Conservation (phyloP, 345 rosid species). For the Streptanthus diversifolius region DNA sequence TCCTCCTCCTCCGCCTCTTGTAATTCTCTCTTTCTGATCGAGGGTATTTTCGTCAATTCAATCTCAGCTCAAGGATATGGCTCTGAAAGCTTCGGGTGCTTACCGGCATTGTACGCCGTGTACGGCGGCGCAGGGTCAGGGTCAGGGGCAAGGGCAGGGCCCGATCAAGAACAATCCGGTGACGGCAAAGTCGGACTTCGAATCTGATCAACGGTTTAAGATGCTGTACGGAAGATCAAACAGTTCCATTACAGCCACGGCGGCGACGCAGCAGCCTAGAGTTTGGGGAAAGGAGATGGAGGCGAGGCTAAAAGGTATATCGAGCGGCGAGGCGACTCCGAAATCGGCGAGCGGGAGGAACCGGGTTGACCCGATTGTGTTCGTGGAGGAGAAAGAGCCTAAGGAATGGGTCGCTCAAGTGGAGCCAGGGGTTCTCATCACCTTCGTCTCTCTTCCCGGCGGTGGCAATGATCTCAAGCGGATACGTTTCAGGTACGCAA, state of each 20-base stretch:
- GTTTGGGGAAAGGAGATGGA: slow-evolving; percentile 85
- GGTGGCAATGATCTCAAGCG: slow-evolving; percentile 97
- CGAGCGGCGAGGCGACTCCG: slow-evolving; percentile 80
- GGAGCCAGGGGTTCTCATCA: slow-evolving; percentile 93
- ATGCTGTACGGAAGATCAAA: slow-evolving; percentile 71
- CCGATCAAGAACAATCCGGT: slow-evolving; percentile 32
- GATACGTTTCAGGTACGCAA: slow-evolving; percentile 79
- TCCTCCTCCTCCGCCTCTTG: neutral
- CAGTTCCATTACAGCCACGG: slow-evolving; percentile 59
- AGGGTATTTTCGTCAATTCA: slow-evolving; percentile 3
- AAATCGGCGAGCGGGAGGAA: slow-evolving; percentile 55
- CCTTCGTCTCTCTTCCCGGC: slow-evolving; percentile 83
- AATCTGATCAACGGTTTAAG: slow-evolving; percentile 60
- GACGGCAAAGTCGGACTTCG: slow-evolving; percentile 53
- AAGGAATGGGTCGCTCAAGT: slow-evolving; percentile 99
- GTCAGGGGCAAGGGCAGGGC: slow-evolving; percentile 22
- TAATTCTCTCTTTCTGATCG: neutral
- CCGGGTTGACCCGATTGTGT: slow-evolving; percentile 59
- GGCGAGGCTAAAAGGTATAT: slow-evolving; percentile 70
- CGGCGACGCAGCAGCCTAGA: slow-evolving; percentile 43
- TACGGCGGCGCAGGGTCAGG: slow-evolving; percentile 56
- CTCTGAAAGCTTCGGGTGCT: slow-evolving; percentile 85
- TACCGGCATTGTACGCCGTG: slow-evolving; percentile 82
- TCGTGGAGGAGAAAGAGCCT: slow-evolving; percentile 78
- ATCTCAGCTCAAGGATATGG: slow-evolving; percentile 89